These are phyloP conservation scores for Sporothrix mexicana DNA, from an alignment of 2,329 filamentous ascomycete genomes.

Conservation along the genomic window DNA sequence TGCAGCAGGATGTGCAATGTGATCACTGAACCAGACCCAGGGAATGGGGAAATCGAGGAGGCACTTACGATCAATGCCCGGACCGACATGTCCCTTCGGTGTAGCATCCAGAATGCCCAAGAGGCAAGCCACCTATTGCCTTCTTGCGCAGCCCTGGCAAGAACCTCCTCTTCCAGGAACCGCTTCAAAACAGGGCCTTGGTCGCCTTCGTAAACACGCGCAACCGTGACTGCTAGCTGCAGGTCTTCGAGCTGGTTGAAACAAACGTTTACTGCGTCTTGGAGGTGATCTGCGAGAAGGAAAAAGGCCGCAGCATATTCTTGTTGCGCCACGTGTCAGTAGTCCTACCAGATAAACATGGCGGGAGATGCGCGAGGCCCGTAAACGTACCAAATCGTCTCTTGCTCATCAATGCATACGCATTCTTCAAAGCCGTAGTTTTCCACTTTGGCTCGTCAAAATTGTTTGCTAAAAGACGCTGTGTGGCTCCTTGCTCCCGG, in stretches of 20 bases:
- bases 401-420: slow-evolving; percentile 91
- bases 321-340: slow-evolving; percentile 43
- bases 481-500: slow-evolving; percentile 80
- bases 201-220: slow-evolving; percentile 87
- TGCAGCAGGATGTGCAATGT: not conserved
- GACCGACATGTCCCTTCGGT: slow-evolving; percentile 81
- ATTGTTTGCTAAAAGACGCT: slow-evolving; percentile 83
- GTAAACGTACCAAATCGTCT: slow-evolving; percentile 71
- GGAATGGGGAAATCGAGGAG: not conserved
- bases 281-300: slow-evolving; percentile 81
- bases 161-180: slow-evolving; percentile 78
- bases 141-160: slow-evolving; percentile 76
- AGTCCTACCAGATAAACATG: too few relatives aligned
- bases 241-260: slow-evolving; percentile 85
- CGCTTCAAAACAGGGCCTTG: slow-evolving; percentile 73
- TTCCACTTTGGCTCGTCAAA: slow-evolving; percentile 87
- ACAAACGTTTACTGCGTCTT: slow-evolving; percentile 85
- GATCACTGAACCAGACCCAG: too few relatives aligned
- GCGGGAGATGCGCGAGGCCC: too few relatives aligned
- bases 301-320: slow-evolving; percentile 97
- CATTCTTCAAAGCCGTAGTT: slow-evolving; percentile 91
- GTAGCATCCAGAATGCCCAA: slow-evolving; percentile 94
- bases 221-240: slow-evolving; percentile 86
- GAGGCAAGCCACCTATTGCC: slow-evolving; percentile 93
- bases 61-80: slow-evolving; percentile 75